Percentiles rank a stretch among this genome's conserved stretches.
These are phyloP conservation scores for Coniosporium tulheliwenetii DNA, from an alignment of 2,329 filamentous ascomycete genomes.

Conservation along the genomic window DNA sequence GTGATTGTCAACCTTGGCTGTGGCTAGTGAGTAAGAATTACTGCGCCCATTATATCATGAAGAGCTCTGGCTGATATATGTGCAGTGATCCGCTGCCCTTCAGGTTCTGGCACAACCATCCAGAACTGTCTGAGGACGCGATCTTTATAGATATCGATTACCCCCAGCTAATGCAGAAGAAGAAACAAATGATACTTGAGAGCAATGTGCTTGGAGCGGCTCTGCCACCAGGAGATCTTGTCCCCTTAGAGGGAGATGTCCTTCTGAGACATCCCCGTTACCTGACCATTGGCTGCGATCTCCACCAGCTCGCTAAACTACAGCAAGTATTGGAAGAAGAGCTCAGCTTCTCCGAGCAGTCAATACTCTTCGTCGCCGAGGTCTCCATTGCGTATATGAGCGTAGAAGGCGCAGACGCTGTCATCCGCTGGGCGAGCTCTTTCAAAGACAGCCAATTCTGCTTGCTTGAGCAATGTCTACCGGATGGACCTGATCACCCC, in stretches of 20 bases:
- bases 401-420: slow-evolving; percentile 50
- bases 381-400: slow-evolving; percentile 90
- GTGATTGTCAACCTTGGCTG: slow-evolving; percentile 75
- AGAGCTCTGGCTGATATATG: slow-evolving; percentile 4
- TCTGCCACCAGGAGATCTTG: slow-evolving; percentile 20
- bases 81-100: slow-evolving; percentile 73
- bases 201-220: slow-evolving; percentile 43
- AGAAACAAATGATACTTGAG: slow-evolving; percentile 49
- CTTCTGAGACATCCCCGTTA: slow-evolving; percentile 56
- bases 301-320: slow-evolving; percentile 51
- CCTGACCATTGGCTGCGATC: slow-evolving; percentile 65
- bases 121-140: slow-evolving; percentile 38
- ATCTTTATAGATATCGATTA: slow-evolving; percentile 81
- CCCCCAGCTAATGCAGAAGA: slow-evolving; percentile 60
- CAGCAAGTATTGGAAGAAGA: slow-evolving; percentile 42
- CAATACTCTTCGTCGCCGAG: slow-evolving; percentile 71
- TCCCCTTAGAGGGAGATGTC: slow-evolving; percentile 26
- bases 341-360: slow-evolving; percentile 40
- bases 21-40: slow-evolving; percentile 56
- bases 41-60: not conserved
- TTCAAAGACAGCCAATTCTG: slow-evolving; percentile 65
- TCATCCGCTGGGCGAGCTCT: slow-evolving; percentile 64
- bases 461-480: slow-evolving; percentile 73
- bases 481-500: slow-evolving; percentile 60
- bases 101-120: slow-evolving; percentile 58